Base-by-base conservation (phyloP, 768 basidiomycete genomes). In the Grammothele lineata region DNA sequence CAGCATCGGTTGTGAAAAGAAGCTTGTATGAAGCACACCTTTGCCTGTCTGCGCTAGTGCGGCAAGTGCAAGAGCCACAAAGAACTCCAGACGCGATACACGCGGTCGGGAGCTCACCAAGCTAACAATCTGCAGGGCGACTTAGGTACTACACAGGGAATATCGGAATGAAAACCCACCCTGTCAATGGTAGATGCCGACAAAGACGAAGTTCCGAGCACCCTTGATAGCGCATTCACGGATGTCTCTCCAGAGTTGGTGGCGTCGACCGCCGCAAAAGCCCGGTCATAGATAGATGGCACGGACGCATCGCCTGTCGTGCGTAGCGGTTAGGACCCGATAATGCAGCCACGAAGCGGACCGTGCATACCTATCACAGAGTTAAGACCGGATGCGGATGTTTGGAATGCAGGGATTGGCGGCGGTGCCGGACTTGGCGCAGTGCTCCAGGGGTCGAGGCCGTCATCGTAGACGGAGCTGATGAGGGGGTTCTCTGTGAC, bases 11-110 rank as follows among this genome's bases (percentile, higher is more conserved):
- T 43, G 23, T 39, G 37, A 43, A 27, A 26, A 36, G 1, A 36
- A 15, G 12, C 47, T 56, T 36, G 22, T 24, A 50, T 8, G 26
- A 33, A 24, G 57, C 67, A 21, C 46, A 87, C 89, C 89, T 77
- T 84, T 83, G 3, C 81, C 84, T 5, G 80, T 70, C 65, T 97
- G 93, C 5, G 89, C 90, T 4, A 95, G 70, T 2, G 90, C 89
- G 37, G 89, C 90, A 12, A 97, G 73, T 10, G 89, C 91, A 21
- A 97, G 67, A 9, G 92, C 89, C 10, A 94, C 88, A 62, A 88
- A 94, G 71, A 95, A 94, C 61, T 97, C 93, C 47, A 85, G 80
- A 55, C 82, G 89, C 7, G 90, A 89, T 30, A 97, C 86, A 41
- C 84, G 76, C 36, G 87, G 76, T 48, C 77, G 77, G 26, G 85